A percentile compares a stretch with the other conserved stretches of the same genome.
phyloP scores from a whole-genome alignment of 2,329 filamentous ascomycete genomes.

The Aspergillus caelatus region DNA sequence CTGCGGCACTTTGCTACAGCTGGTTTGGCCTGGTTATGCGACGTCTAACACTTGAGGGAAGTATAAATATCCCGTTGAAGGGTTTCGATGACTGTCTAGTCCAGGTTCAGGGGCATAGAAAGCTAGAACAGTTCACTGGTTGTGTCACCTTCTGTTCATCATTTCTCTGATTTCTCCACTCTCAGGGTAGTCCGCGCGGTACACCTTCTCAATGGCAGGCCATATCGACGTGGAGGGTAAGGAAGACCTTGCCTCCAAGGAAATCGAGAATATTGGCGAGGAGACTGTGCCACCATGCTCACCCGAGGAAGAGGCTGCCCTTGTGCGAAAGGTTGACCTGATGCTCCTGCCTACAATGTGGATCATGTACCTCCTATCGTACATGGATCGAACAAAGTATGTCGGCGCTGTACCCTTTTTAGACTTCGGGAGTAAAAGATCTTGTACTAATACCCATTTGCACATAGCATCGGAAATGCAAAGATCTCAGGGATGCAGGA shows the following conservation, averaged over 20 bases:
- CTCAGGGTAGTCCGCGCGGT: not conserved
- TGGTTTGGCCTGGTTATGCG: not conserved
- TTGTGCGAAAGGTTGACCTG: conserved; percentile 51
- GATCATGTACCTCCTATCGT: conserved; percentile 54
- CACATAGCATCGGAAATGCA: conserved; percentile 27
- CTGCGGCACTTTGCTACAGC: not conserved
- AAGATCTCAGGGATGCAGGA: conserved; percentile 28
- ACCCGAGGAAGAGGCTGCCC: conserved; percentile 44
- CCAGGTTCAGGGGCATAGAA: not conserved
- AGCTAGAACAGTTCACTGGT: not conserved
- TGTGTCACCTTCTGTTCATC: not conserved
- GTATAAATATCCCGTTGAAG: not conserved
- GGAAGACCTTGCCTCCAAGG: conserved; percentile 16
- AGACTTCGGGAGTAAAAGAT: no score
- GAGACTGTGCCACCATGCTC: conserved; percentile 13
- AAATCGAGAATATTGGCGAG: conserved; percentile 23
- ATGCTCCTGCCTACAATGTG: conserved; percentile 52
- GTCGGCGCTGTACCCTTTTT: not conserved
- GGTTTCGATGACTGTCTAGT: not conserved
- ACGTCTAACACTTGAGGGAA: not conserved
- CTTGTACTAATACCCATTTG: not conserved
- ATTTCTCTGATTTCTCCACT: no score
- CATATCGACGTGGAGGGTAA: conserved; percentile 2
- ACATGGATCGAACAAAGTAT: conserved; percentile 41
- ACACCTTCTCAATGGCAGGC: not conserved